A percentile compares a stretch with the other conserved stretches of the same genome.
Evolutionary conservation across 2,329 filamentous ascomycete species (phyloP).

Genomic region (Beauveria brongniartii): DNA sequence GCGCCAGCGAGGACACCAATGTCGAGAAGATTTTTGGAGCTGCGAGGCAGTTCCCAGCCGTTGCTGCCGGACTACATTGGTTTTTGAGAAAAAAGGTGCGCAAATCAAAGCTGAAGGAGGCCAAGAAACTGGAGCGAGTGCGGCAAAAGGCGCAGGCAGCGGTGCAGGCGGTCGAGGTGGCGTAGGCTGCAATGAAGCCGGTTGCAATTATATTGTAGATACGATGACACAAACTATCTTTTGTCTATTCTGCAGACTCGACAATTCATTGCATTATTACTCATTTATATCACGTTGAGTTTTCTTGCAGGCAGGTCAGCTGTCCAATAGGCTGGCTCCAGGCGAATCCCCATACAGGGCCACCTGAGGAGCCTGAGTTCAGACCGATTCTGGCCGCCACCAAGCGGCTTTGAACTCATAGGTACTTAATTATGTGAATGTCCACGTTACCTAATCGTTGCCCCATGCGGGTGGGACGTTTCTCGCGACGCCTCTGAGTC

Average conservation of each 20-base stretch:
- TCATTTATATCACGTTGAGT: not conserved
- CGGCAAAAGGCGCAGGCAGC: slow-evolving; percentile 25
- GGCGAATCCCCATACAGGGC: not conserved
- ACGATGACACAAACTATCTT: not conserved
- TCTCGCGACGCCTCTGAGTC: not conserved
- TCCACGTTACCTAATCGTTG: slow-evolving; percentile 9
- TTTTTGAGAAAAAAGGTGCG: slow-evolving; percentile 70
- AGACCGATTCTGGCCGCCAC: slow-evolving; percentile 7
- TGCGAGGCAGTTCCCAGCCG: slow-evolving; percentile 54
- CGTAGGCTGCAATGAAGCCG: not conserved
- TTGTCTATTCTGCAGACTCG: not conserved
- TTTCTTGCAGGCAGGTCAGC: not conserved
- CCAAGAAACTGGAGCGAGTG: slow-evolving; percentile 32
- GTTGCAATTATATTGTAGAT: not conserved
- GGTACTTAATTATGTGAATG: not conserved
- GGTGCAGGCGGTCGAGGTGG: slow-evolving; percentile 14
- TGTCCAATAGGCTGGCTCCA: not conserved
- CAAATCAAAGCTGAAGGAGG: slow-evolving; percentile 51
- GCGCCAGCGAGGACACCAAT: slow-evolving; percentile 42
- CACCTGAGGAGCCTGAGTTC: not conserved
- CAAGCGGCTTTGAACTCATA: not conserved
- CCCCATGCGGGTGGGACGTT: not conserved
- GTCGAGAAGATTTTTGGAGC: slow-evolving; percentile 60
- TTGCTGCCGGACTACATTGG: slow-evolving; percentile 68
- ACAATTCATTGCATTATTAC: not conserved